Percentiles rank a stretch among this genome's conserved stretches.
These are phyloP conservation scores for Odonthalia washingtoniensis DNA, from an alignment of 31 red algal genomes.

Conservation along the genomic window DNA sequence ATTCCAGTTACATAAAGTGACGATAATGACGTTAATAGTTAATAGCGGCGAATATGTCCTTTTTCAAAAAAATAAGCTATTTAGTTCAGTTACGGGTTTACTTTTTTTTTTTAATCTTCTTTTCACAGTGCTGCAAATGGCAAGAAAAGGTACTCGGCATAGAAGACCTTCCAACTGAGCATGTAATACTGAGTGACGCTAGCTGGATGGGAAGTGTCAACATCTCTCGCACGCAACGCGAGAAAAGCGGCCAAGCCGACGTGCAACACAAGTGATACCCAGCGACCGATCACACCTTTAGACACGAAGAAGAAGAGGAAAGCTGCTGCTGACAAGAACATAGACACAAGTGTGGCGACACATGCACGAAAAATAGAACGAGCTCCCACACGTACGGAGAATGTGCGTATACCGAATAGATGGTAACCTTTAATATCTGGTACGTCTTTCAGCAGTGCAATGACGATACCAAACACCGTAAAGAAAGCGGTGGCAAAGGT, in stretches of 20 bases:
- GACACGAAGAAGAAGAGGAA: constrained; percentile 47
- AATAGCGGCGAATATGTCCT: too few relatives aligned
- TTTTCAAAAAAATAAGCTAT: too few relatives aligned
- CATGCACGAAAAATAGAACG: constrained; percentile 49
- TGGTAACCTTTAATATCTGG: constrained; percentile 85
- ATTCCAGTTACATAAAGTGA: too few relatives aligned
- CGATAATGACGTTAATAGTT: too few relatives aligned
- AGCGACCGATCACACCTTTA: constrained; percentile 14
- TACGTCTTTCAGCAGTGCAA: constrained; percentile 92
- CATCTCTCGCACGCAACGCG: constrained; percentile 3
- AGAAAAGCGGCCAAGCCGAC: constrained; percentile 54
- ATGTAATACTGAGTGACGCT: constrained; percentile 76
- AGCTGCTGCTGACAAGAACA: constrained; percentile 62
- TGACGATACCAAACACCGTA: constrained; percentile 74
- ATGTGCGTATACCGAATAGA: constrained; percentile 58
- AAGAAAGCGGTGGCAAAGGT: constrained; percentile 72
- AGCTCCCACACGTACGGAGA: constrained; percentile 77
- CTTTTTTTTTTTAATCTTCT: too few relatives aligned
- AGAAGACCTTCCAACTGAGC: constrained; percentile 81
- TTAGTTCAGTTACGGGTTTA: too few relatives aligned
- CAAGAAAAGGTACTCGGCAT: constrained; percentile 84
- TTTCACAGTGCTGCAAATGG: constrained; percentile 63
- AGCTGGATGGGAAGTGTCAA: constrained; percentile 26
- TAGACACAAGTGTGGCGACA: constrained; percentile 38
- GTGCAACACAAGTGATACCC: constrained; percentile 47